These are phyloP conservation scores for Aphanomyces cochlioides DNA, from an alignment of 352 stramenopile species.

Conservation along the genomic window DNA sequence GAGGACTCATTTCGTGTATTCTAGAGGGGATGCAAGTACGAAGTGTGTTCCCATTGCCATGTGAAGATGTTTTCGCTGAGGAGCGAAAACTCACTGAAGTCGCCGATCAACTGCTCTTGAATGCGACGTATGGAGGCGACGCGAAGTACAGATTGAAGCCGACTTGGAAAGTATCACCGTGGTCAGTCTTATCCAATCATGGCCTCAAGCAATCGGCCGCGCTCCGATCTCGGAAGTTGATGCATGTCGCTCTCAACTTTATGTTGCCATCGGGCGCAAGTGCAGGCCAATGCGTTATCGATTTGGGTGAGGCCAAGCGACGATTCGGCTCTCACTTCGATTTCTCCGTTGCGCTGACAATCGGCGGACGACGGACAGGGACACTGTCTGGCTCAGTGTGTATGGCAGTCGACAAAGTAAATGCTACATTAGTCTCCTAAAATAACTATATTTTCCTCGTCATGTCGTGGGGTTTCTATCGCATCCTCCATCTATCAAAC, in stretches of 20 bases:
- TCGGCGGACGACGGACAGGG: slow-evolving; percentile 22
- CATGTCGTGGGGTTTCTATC: too few relatives aligned
- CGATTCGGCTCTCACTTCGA: background rate
- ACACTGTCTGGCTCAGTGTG: background rate
- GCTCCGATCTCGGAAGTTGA: slow-evolving; percentile 5
- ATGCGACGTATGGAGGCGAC: background rate
- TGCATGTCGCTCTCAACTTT: slow-evolving; percentile 28
- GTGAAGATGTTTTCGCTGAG: slow-evolving; percentile 70
- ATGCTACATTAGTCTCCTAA: background rate
- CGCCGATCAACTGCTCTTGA: slow-evolving; percentile 46
- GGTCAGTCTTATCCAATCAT: background rate
- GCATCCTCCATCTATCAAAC: too few relatives aligned
- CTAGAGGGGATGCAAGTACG: slow-evolving; percentile 19
- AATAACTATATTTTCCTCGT: too few relatives aligned
- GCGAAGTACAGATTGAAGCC: background rate
- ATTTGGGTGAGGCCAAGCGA: background rate
- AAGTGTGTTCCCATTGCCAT: slow-evolving; percentile 76
- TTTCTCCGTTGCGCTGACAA: slow-evolving; percentile 12
- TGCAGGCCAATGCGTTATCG: slow-evolving; percentile 23
- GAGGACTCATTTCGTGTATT: background rate
- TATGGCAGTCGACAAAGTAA: background rate
- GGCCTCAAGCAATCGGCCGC: slow-evolving; percentile 23
- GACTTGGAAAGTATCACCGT: background rate
- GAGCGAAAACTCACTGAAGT: slow-evolving; percentile 80
- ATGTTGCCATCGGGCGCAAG: background rate